phyloP scores from a whole-genome alignment of 2,329 filamentous ascomycete species.

The Venturia nashicola region DNA sequence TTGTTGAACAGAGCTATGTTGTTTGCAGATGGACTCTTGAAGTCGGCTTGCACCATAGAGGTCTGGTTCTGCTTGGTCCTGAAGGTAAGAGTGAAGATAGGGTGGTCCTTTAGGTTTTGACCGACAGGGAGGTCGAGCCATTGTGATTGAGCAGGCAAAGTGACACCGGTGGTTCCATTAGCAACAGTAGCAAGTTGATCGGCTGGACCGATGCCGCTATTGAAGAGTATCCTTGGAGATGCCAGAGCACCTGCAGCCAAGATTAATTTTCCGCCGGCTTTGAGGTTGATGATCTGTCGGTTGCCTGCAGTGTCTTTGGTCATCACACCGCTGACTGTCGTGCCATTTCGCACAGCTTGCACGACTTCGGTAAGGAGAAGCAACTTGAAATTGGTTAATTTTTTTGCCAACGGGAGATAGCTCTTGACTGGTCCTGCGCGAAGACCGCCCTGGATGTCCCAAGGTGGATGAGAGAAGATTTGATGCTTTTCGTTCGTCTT shows the following conservation, averaged over 20 bases:
- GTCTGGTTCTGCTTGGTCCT: background rate
- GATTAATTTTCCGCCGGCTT: constrained; percentile 21
- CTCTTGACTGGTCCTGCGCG: constrained; percentile 37
- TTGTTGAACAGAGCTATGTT: background rate
- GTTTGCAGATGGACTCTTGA: background rate
- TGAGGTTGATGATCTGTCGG: constrained; percentile 19
- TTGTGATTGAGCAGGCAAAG: constrained; percentile 13
- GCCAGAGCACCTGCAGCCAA: constrained; percentile 19
- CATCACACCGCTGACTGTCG: constrained; percentile 30
- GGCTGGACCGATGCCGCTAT: constrained; percentile 17
- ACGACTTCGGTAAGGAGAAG: constrained; percentile 31
- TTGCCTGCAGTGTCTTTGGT: constrained; percentile 22
- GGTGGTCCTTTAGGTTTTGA: constrained; percentile 4
- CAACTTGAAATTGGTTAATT: constrained; percentile 31
- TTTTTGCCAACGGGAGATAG: constrained; percentile 36
- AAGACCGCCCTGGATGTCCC: constrained; percentile 36
- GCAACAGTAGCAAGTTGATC: constrained; percentile 17
- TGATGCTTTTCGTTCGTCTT: constrained; percentile 32
- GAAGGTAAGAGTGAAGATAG: background rate
- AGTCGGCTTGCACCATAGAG: background rate
- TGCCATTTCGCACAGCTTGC: constrained; percentile 29
- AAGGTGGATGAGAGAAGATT: constrained; percentile 37
- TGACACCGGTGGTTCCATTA: constrained; percentile 12
- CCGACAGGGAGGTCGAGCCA: constrained; percentile 18
- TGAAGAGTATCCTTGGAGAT: constrained; percentile 17